Evolutionary conservation across 805 yeast genomes (phyloP).

Genomic region (Saccharomycopsis sp.): DNA sequence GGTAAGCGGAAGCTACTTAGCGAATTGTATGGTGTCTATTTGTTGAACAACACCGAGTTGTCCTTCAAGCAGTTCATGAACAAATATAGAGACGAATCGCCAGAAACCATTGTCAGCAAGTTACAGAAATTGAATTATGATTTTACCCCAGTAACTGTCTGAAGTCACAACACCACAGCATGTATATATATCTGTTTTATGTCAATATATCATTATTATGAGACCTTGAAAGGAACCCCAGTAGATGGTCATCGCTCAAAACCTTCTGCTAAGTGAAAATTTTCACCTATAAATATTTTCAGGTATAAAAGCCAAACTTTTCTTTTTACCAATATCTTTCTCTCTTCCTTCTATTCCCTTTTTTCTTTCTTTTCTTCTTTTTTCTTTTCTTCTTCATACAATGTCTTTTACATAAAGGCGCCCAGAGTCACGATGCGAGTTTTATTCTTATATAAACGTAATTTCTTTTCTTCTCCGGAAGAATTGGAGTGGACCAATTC

Average conservation of each 20-base stretch:
- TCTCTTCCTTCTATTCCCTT: neutral
- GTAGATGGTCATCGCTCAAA: too few species aligned
- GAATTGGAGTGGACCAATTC: neutral
- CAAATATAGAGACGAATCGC: constrained; percentile 37
- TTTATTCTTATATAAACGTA: neutral
- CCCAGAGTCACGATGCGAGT: constrained; percentile 24
- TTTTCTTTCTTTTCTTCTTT: constrained; percentile 1
- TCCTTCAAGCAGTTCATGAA: constrained; percentile 43
- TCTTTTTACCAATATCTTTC: neutral
- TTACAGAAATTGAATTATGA: constrained; percentile 38
- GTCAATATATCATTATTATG: neutral
- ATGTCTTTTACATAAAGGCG: constrained; percentile 22
- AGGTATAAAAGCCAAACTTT: neutral
- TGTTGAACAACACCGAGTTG: constrained; percentile 35
- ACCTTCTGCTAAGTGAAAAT: neutral
- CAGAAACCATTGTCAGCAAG: constrained; percentile 43
- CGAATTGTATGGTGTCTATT: constrained; percentile 45
- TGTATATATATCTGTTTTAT: neutral
- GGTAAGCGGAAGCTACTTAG: constrained; percentile 62
- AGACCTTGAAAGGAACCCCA: too few species aligned
- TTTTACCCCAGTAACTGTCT: constrained; percentile 15
- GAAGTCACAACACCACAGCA: neutral
- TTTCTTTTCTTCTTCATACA: constrained; percentile 19
- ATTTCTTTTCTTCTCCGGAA: neutral
- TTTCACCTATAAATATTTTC: neutral